phyloP scores from a whole-genome alignment of 257 asterid genomes.

The Solanum gandarillasii region DNA sequence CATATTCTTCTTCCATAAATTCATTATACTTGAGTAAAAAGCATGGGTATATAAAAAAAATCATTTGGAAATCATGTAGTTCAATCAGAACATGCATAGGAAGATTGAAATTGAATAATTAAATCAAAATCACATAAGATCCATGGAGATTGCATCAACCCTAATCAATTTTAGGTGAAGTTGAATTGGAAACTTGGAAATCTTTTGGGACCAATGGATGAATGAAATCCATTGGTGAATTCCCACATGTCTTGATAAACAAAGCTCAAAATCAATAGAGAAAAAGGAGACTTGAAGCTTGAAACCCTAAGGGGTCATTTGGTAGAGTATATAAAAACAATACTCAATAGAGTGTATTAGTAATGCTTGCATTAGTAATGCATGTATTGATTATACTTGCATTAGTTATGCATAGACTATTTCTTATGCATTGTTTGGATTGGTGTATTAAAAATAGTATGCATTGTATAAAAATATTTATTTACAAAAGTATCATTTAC shows the following conservation, averaged over 20 bases:
- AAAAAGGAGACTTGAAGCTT: neutral
- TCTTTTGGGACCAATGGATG: neutral
- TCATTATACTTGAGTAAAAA: neutral
- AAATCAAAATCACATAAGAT: too few relatives aligned
- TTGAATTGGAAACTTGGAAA: too few relatives aligned
- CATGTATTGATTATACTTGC: too few relatives aligned
- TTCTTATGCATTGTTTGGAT: too few relatives aligned
- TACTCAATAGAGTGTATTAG: too few relatives aligned
- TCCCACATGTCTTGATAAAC: neutral
- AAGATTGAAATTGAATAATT: neutral
- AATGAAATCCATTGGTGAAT: neutral
- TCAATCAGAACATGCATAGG: neutral
- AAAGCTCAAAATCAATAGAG: neutral
- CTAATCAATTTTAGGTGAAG: neutral
- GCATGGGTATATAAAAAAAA: neutral
- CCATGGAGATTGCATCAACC: neutral
- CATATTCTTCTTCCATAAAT: neutral
- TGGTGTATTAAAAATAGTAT: too few relatives aligned
- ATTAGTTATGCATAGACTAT: too few relatives aligned
- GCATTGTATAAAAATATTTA: too few relatives aligned
- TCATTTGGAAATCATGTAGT: neutral
- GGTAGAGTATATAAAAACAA: too few relatives aligned
- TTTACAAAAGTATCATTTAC: too few relatives aligned
- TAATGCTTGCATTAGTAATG: too few relatives aligned
- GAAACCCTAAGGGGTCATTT: neutral